Evolutionary conservation across 805 yeast genomes (phyloP), one percentile per base, ranked within the genome.

Genomic region (Kazachstania martiniae): DNA sequence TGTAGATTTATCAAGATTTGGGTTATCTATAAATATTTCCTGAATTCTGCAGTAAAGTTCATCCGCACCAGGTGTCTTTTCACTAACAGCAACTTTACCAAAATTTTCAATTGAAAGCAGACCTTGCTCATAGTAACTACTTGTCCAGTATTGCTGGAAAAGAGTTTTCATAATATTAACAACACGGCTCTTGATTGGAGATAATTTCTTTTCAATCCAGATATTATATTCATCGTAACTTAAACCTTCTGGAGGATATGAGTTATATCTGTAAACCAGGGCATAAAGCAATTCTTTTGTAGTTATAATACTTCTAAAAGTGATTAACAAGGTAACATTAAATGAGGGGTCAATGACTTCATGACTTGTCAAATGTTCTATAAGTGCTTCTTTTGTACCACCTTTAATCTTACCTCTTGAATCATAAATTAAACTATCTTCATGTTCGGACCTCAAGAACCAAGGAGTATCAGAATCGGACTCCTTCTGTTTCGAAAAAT

Each of bases 231-330:
- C 94, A 39, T 80, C 93, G 48, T 74, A 82, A 37, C 82, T 73
- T 38, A 89, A 58, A 0, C 93, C 94, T 47, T 83, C 95, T 0
- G 95, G 95, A 15, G 95, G 91, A 40, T 72, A 72, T 12, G 73
- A 58, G 34, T 75, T 68, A 56, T 77, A 89, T 34, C 93, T 63
- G 25, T 68, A 67, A 21, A 81, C 68, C 44, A 84, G 58, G 27
- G 70, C 51, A 25, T 66, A 65, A 27, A 82, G 60, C 23, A 87
- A 61, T 32, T 77, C 80, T 8, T 67, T 56, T 2, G 91, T 68
- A 3, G 79, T 66, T 61, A 78, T 69, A 51, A 86, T 81, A 21
- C 87, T 74, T 23, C 79, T 63, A 56, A 85, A 83, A 0, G 93
- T 75, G n/a, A 74, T 60, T 37, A 86, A 59, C 61, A 87, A 72